Conservation (phyloP, 257 asterid genomes). For the Nyctanthes arbortristis region DNA sequence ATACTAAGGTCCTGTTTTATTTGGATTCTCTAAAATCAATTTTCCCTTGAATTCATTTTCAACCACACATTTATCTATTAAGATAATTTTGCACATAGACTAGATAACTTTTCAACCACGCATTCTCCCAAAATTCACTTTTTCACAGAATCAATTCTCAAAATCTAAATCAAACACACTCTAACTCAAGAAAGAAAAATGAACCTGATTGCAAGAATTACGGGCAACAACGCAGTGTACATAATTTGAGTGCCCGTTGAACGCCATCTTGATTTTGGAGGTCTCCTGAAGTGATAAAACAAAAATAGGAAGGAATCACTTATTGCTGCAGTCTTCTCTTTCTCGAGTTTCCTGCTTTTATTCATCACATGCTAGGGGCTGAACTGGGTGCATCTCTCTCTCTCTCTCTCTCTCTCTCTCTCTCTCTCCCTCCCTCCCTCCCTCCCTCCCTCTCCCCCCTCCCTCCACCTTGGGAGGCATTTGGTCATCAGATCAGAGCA, state of each 20-base stretch:
- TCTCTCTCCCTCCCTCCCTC: too few relatives aligned
- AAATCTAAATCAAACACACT: too few relatives aligned
- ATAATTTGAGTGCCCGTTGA: constrained; percentile 84
- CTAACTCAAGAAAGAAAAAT: constrained; percentile 13
- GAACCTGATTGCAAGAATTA: constrained; percentile 74
- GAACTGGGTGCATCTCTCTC: not conserved
- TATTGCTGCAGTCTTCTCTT: not conserved
- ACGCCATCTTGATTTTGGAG: constrained; percentile 65
- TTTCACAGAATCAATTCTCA: too few relatives aligned
- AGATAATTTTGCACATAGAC: too few relatives aligned
- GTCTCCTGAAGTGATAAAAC: constrained; percentile 52
- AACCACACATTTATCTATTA: too few relatives aligned
- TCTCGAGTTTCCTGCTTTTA: not conserved
- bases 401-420: not conserved
- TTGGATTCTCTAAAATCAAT: too few relatives aligned
- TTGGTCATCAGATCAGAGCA: not conserved
- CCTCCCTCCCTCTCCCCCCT: too few relatives aligned
- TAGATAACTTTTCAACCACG: too few relatives aligned
- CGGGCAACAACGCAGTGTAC: constrained; percentile 73
- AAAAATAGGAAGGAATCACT: not conserved
- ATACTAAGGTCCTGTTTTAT: not conserved
- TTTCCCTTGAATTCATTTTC: too few relatives aligned
- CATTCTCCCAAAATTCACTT: too few relatives aligned
- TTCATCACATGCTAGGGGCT: not conserved
- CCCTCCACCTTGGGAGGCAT: not conserved